Percentiles rank a stretch among this genome's conserved stretches.
Conservation (phyloP, 768 basidiomycete species). For the Phlegmacium glaucopus region DNA sequence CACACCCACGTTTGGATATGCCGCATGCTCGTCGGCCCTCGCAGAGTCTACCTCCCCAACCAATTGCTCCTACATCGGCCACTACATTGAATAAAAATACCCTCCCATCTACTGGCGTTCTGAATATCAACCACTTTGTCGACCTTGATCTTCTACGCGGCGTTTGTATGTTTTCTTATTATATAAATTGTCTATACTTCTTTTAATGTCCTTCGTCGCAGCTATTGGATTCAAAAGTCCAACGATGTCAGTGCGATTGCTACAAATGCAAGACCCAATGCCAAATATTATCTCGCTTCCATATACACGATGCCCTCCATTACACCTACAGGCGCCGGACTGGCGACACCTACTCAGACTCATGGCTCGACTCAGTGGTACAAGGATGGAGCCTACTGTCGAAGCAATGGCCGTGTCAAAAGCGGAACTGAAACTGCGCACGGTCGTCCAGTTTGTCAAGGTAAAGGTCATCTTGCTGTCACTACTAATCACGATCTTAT, state of each 20-base stretch:
- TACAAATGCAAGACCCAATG: slow-evolving; percentile 50
- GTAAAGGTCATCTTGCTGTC: slow-evolving; percentile 32
- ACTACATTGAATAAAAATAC: not conserved
- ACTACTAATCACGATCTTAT: not conserved
- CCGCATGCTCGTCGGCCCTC: not conserved
- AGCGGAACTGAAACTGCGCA: slow-evolving; percentile 57
- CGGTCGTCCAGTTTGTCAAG: slow-evolving; percentile 77
- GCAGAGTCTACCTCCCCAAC: not conserved
- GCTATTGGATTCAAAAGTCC: slow-evolving; percentile 70
- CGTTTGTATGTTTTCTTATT: slow-evolving; percentile 49
- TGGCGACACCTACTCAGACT: slow-evolving; percentile 75
- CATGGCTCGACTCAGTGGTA: slow-evolving; percentile 69
- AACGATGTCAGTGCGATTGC: slow-evolving; percentile 42
- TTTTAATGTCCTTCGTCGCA: slow-evolving; percentile 22
- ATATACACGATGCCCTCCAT: slow-evolving; percentile 60
- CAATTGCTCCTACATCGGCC: too few relatives aligned
- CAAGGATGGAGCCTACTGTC: slow-evolving; percentile 66
- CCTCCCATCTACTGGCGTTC: slow-evolving; percentile 10
- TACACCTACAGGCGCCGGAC: slow-evolving; percentile 70
- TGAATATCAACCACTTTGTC: slow-evolving; percentile 50
- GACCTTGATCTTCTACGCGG: slow-evolving; percentile 56
- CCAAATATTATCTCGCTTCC: slow-evolving; percentile 76
- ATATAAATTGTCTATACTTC: not conserved
- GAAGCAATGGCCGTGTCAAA: slow-evolving; percentile 61
- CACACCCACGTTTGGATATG: not conserved